Evolutionary conservation across 371 early-diverging fungal species (phyloP).

Genomic region (Blakeslea trispora): DNA sequence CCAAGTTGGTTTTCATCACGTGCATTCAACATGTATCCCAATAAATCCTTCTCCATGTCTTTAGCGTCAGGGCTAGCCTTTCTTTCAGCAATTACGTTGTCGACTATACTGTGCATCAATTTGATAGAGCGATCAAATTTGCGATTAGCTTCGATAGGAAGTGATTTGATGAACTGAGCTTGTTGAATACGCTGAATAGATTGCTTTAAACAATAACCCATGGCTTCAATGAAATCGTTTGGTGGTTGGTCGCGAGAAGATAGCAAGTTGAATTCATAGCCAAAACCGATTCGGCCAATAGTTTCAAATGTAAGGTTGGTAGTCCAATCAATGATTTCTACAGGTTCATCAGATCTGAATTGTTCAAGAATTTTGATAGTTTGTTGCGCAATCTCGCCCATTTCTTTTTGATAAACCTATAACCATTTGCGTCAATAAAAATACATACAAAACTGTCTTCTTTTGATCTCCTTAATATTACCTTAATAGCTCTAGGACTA

Average conservation of each 20-base stretch:
- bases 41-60: slow-evolving; percentile 48
- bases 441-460: background rate
- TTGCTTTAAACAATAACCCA: slow-evolving; percentile 43
- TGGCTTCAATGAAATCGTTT: slow-evolving; percentile 56
- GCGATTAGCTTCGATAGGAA: slow-evolving; percentile 49
- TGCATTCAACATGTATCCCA: slow-evolving; percentile 62
- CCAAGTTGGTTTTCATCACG: slow-evolving; percentile 41
- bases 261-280: slow-evolving; percentile 57
- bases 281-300: slow-evolving; percentile 60
- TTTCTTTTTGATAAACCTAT: slow-evolving; percentile 45
- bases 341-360: slow-evolving; percentile 36
- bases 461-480: background rate
- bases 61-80: slow-evolving; percentile 38
- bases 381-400: slow-evolving; percentile 43
- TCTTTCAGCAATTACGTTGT: slow-evolving; percentile 41
- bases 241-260: slow-evolving; percentile 35
- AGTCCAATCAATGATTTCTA: slow-evolving; percentile 55
- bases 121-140: slow-evolving; percentile 32
- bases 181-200: slow-evolving; percentile 28
- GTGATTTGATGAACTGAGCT: slow-evolving; percentile 42
- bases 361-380: slow-evolving; percentile 40
- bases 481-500: slow-evolving; percentile 40
- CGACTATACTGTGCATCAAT: slow-evolving; percentile 46
- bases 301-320: slow-evolving; percentile 58
- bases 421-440: background rate